phyloP scores from a whole-genome alignment of 352 stramenopile species.

The Phytophthora hibernalis region DNA sequence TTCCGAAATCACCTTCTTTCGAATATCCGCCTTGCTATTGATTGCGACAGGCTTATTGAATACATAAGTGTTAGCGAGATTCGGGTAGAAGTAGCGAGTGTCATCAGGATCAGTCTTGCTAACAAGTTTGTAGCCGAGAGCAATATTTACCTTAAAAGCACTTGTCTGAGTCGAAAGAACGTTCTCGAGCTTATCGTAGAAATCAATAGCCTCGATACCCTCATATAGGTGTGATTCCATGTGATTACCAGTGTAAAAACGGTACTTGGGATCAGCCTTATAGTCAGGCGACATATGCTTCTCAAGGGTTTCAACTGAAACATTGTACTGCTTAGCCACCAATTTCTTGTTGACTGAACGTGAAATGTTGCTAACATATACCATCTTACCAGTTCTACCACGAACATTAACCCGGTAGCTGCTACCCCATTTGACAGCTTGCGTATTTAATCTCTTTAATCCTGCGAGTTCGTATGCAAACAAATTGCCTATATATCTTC shows the following conservation, averaged over 20 bases:
- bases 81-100: no score
- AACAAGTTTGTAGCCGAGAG: no score
- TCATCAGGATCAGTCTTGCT: no score
- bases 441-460: slow-evolving; percentile 16
- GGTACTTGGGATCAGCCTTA: slow-evolving; percentile 15
- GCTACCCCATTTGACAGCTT: slow-evolving; percentile 18
- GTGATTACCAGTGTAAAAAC: slow-evolving; percentile 18
- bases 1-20: slow-evolving; percentile 12
- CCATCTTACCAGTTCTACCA: slow-evolving; percentile 17
- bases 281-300: slow-evolving; percentile 10
- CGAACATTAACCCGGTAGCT: slow-evolving; percentile 31
- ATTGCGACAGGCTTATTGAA: neutral
- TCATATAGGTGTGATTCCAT: slow-evolving; percentile 13
- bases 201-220: slow-evolving; percentile 2
- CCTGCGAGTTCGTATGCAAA: slow-evolving; percentile 21
- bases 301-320: slow-evolving; percentile 13
- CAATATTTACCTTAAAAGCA: slow-evolving; percentile 9
- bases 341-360: slow-evolving; percentile 5
- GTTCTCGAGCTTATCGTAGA: slow-evolving; percentile 19
- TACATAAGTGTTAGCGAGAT: no score
- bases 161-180: slow-evolving; percentile 18
- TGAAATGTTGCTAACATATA: slow-evolving; percentile 23
- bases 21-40: slow-evolving; percentile 17
- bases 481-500: slow-evolving; percentile 24
- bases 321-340: slow-evolving; percentile 11